Evolutionary conservation across 768 basidiomycete species (phyloP).

Genomic region (Pseudohyphozyma bogoriensis): DNA sequence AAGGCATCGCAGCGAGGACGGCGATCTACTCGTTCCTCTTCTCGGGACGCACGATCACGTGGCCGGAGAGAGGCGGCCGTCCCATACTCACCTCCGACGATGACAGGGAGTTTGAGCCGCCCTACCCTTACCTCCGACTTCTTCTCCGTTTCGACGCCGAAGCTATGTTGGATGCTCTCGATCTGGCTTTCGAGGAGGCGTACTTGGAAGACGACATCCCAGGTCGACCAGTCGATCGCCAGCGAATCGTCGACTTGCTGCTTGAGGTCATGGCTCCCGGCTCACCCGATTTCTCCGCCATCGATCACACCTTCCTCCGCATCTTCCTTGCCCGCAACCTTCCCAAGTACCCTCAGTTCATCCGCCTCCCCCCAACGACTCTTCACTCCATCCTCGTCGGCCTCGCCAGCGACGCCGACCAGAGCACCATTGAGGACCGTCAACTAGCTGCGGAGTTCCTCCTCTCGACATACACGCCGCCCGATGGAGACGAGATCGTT

Average conservation of each 20-base stretch:
- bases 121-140: conserved; percentile 79
- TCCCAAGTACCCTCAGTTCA: conserved; percentile 87
- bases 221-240: conserved; percentile 54
- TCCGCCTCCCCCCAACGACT: conserved; percentile 55
- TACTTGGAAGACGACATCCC: conserved; percentile 61
- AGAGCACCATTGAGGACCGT: conserved; percentile 76
- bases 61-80: conserved; percentile 64
- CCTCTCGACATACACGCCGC: conserved; percentile 76
- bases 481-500: conserved; percentile 47
- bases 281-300: conserved; percentile 42
- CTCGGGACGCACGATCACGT: conserved; percentile 62
- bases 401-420: conserved; percentile 64
- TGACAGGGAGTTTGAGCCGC: conserved; percentile 65
- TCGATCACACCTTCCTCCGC: conserved; percentile 71
- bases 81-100: conserved; percentile 64
- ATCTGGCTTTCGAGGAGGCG: conserved; percentile 86
- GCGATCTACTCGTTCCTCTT: conserved; percentile 76
- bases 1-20: conserved; percentile 58
- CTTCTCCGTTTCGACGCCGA: conserved; percentile 84
- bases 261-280: conserved; percentile 52
- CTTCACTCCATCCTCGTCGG: conserved; percentile 66
- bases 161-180: conserved; percentile 82
- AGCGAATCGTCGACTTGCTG: conserved; percentile 71
- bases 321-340: conserved; percentile 96
- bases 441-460: conserved; percentile 91